Conservation (phyloP, 345 rosid genomes). For the Eucalyptus victrix region DNA sequence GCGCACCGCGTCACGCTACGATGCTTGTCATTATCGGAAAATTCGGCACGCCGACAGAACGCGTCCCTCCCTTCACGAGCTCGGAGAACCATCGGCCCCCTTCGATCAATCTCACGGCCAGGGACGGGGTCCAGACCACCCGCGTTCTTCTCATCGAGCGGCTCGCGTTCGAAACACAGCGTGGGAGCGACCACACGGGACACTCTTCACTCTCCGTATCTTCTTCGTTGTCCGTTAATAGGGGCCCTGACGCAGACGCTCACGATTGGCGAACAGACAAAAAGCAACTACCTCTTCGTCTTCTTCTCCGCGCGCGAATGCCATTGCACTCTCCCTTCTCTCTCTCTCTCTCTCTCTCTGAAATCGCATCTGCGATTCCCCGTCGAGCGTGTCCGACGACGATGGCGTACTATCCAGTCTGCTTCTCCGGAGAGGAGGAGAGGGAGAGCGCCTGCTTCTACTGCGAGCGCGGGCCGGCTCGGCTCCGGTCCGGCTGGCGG, state of each 20-base stretch:
- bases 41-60: background rate
- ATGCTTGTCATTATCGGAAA: background rate
- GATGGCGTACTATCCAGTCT: background rate
- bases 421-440: background rate
- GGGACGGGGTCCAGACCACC: background rate
- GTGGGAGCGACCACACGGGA: background rate
- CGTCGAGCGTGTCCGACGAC: background rate
- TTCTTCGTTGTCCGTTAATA: background rate
- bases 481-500: slow-evolving; percentile 19
- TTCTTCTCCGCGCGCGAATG: background rate
- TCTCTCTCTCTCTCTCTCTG: too few species aligned
- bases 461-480: background rate
- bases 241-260: background rate
- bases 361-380: background rate
- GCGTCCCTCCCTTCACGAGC: background rate
- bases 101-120: background rate
- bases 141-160: background rate
- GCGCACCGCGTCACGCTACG: background rate
- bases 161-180: background rate
- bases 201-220: background rate
- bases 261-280: background rate
- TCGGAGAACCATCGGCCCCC: background rate
- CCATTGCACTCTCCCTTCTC: background rate
- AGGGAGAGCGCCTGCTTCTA: background rate
- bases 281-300: background rate